Conservation (phyloP, 202 grass and related monocot species). For the Schoenoplectus triqueter region DNA sequence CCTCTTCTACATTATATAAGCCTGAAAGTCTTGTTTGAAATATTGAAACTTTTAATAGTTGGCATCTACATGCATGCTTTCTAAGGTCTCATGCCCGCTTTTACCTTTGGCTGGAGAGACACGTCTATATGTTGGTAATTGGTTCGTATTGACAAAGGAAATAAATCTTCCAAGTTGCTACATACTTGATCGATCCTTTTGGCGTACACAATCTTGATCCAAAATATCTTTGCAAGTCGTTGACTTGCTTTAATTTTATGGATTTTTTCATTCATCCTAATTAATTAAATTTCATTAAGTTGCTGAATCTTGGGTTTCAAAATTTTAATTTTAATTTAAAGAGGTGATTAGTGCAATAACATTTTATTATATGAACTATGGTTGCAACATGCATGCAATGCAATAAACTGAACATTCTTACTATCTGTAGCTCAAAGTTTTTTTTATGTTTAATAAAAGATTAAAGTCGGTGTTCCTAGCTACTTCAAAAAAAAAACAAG, state of each 20-base stretch:
- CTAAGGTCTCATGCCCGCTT: background rate
- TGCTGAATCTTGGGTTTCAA: too few relatives aligned
- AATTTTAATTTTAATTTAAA: too few relatives aligned
- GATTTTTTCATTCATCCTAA: background rate
- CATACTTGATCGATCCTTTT: background rate
- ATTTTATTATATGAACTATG: background rate
- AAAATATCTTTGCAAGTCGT: background rate
- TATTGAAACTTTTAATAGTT: constrained; percentile 7
- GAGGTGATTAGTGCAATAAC: background rate
- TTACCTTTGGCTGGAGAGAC: background rate
- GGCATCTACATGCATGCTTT: constrained; percentile 4
- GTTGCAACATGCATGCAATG: background rate
- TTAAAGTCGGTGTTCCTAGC: too few relatives aligned
- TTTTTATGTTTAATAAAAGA: too few relatives aligned
- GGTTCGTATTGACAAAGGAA: background rate
- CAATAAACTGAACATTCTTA: background rate
- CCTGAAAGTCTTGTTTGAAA: constrained; percentile 27
- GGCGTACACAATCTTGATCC: background rate
- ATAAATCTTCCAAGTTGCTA: background rate
- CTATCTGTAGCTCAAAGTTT: too few relatives aligned
- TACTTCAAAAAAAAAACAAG: too few relatives aligned
- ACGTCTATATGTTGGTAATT: background rate
- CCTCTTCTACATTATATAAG: background rate
- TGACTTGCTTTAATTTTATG: constrained; percentile 10
- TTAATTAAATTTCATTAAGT: too few relatives aligned